phyloP scores from a whole-genome alignment of 2,329 filamentous ascomycete genomes.

The Elsinoe ampelina region DNA sequence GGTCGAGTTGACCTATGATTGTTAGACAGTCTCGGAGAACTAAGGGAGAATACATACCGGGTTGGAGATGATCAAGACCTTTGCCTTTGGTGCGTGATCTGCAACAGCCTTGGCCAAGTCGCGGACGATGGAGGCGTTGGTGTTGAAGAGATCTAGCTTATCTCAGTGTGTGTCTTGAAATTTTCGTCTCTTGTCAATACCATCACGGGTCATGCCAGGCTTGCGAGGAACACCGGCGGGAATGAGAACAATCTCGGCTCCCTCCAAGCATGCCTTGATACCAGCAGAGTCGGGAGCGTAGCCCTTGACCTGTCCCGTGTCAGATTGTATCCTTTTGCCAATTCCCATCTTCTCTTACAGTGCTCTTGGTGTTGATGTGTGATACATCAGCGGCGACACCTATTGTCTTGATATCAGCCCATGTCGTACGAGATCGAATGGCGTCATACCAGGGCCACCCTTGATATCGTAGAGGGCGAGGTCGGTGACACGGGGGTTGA shows the following conservation, averaged over 20 bases:
- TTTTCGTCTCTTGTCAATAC: constrained; percentile 32
- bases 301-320: constrained; percentile 59
- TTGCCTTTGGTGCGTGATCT: constrained; percentile 79
- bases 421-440: neutral
- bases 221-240: constrained; percentile 97
- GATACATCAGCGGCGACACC: constrained; percentile 97
- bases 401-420: constrained; percentile 28
- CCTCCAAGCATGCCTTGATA: constrained; percentile 71
- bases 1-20: constrained; percentile 76
- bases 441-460: constrained; percentile 70
- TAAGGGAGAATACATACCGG: constrained; percentile 48
- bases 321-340: neutral
- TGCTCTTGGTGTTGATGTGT: constrained; percentile 99
- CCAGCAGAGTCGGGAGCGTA: constrained; percentile 59
- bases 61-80: constrained; percentile 96
- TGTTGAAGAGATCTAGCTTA: constrained; percentile 86
- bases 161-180: neutral
- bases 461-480: constrained; percentile 98
- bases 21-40: constrained; percentile 13
- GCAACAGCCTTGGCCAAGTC: constrained; percentile 94
- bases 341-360: constrained; percentile 29
- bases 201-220: constrained; percentile 98
- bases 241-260: constrained; percentile 88
- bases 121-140: constrained; percentile 98
- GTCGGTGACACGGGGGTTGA: constrained; percentile 88